Percentiles rank a stretch among this genome's conserved stretches.
Conservation (phyloP, 176 grass and related monocot species). For the Avena atlantica region DNA sequence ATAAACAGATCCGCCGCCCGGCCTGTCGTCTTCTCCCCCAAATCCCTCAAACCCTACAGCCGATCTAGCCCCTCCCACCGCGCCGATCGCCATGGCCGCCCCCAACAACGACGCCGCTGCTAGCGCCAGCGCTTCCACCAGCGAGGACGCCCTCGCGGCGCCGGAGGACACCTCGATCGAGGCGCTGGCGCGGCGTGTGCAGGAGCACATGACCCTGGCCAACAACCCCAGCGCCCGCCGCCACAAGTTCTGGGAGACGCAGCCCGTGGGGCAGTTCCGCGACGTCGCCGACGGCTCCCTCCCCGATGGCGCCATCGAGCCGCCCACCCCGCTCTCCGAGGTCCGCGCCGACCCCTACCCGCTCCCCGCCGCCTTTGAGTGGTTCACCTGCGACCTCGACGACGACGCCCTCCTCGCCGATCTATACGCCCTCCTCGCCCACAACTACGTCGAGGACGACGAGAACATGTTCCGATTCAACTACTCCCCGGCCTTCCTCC, state of each 20-base stretch:
- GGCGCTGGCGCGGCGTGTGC: constrained; percentile 71
- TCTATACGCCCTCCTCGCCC: constrained; percentile 85
- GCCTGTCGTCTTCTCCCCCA: constrained; percentile 34
- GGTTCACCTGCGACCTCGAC: constrained; percentile 97
- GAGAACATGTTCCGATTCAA: constrained; percentile 99
- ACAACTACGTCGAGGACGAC: constrained; percentile 99
- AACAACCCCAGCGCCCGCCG: constrained; percentile 60
- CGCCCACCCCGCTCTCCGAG: constrained; percentile 68
- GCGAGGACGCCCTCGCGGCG: neutral
- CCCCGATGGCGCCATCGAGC: constrained; percentile 81
- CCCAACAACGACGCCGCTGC: constrained; percentile 46
- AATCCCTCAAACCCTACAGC: constrained; percentile 58
- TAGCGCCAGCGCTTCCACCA: constrained; percentile 38
- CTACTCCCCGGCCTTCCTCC: constrained; percentile 91
- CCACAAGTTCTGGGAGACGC: constrained; percentile 99
- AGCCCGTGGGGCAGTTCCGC: constrained; percentile 91
- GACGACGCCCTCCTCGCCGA: constrained; percentile 78
- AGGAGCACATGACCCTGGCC: constrained; percentile 67
- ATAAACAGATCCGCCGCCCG: constrained; percentile 43
- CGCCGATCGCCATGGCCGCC: constrained; percentile 59
- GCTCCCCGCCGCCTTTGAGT: constrained; percentile 88
- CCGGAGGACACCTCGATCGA: constrained; percentile 64
- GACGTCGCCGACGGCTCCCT: constrained; percentile 66
- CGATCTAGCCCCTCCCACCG: constrained; percentile 44
- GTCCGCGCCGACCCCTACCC: constrained; percentile 92